Percentiles rank a stretch among this genome's conserved stretches.
These are phyloP conservation scores for Pouteria glomerata DNA, from an alignment of 148 eudicot species.

Conservation along the genomic window DNA sequence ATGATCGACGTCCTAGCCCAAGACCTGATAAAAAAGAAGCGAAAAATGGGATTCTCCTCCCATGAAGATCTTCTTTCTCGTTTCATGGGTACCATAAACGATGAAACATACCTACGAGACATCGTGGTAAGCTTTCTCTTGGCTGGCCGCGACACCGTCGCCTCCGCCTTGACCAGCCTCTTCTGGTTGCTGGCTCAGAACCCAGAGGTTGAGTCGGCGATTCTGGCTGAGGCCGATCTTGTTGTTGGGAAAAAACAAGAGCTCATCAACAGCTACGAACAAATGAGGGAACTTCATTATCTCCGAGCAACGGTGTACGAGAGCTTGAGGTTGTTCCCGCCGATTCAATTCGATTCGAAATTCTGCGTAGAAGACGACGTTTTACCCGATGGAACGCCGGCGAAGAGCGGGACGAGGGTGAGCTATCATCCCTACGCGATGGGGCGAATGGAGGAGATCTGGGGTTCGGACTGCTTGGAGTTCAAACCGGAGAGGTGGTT, in stretches of 20 bases:
- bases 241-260: conserved; percentile 19
- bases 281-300: conserved; percentile 38
- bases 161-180: conserved; percentile 44
- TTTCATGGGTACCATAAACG: conserved; percentile 32
- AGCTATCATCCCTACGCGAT: conserved; percentile 67
- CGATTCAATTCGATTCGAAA: conserved; percentile 66
- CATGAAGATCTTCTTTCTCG: conserved; percentile 38
- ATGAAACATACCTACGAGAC: conserved; percentile 39
- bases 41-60: conserved; percentile 19
- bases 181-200: conserved; percentile 33
- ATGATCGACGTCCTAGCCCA: conserved; percentile 34
- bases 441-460: conserved; percentile 60
- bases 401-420: conserved; percentile 46
- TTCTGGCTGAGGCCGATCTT: conserved; percentile 22
- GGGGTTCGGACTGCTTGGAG: conserved; percentile 59
- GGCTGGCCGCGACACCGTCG: conserved; percentile 54
- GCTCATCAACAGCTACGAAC: conserved; percentile 21
- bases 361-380: conserved; percentile 41
- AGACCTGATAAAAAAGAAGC: conserved; percentile 40
- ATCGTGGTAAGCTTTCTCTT: conserved; percentile 46
- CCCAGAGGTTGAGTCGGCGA: conserved; percentile 26
- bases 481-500: conserved; percentile 75
- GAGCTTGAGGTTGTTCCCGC: conserved; percentile 64
- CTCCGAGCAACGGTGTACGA: conserved; percentile 52
- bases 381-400: conserved; percentile 38